Evolutionary conservation across 176 grass and related monocot species (phyloP).

Genomic region (Aechmea fasciata): DNA sequence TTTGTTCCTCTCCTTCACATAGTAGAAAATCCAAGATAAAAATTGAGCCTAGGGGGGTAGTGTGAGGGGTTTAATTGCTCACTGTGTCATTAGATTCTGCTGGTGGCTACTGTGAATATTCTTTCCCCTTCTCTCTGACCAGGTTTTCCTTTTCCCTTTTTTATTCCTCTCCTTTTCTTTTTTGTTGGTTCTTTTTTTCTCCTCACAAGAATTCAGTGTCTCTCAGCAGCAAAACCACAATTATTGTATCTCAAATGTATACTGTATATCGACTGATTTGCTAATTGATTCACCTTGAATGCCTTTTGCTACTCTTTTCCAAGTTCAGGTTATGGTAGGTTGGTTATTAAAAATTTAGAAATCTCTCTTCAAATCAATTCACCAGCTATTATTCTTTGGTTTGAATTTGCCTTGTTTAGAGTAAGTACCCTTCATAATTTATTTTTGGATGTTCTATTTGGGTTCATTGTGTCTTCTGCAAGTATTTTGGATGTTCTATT

Average conservation of each 20-base stretch:
- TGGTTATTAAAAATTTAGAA: too few species aligned
- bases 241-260: not conserved
- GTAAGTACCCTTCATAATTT: too few species aligned
- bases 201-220: too few species aligned
- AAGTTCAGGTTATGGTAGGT: not conserved
- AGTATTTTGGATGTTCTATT: too few species aligned
- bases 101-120: not conserved
- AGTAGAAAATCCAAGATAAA: too few species aligned
- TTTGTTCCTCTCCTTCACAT: too few species aligned
- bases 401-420: too few species aligned
- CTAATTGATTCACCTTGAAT: not conserved
- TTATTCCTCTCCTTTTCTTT: not conserved
- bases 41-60: too few species aligned
- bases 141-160: not conserved
- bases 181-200: not conserved
- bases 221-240: not conserved
- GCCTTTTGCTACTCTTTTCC: not conserved
- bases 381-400: too few species aligned
- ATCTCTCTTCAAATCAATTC: too few species aligned
- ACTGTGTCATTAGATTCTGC: not conserved
- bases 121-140: not conserved
- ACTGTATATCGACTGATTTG: slow-evolving; percentile 1
- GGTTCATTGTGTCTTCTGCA: too few species aligned
- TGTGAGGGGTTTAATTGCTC: not conserved
- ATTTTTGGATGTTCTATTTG: too few species aligned